phyloP scores from a whole-genome alignment of 2,329 filamentous ascomycete genomes.

The Calonectria ilicicola region DNA sequence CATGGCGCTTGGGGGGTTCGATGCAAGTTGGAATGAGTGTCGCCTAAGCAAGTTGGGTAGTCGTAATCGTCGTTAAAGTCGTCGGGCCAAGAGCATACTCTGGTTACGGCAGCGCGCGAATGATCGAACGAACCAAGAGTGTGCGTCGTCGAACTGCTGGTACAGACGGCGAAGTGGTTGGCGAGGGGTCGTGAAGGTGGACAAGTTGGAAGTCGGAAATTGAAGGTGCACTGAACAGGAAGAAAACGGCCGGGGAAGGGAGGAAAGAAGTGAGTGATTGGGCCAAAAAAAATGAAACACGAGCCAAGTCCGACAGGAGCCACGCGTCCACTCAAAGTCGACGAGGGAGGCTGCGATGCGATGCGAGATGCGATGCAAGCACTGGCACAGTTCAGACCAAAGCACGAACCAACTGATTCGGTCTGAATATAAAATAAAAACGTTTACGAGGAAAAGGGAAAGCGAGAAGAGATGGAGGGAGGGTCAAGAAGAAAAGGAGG shows the following conservation, averaged over 20 bases:
- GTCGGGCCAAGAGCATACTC: slow-evolving; percentile 23
- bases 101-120: neutral
- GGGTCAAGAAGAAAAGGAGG: slow-evolving; percentile 7
- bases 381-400: neutral
- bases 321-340: neutral
- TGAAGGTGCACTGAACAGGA: neutral
- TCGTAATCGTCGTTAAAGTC: slow-evolving; percentile 16
- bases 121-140: neutral
- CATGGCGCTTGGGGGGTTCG: slow-evolving; percentile 39
- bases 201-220: neutral
- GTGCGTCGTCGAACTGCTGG: neutral
- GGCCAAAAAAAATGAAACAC: slow-evolving; percentile 8
- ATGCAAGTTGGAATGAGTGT: neutral
- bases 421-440: slow-evolving; percentile 21
- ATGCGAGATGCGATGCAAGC: neutral
- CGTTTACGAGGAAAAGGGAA: slow-evolving; percentile 10
- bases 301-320: neutral
- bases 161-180: neutral
- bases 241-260: slow-evolving; percentile 1
- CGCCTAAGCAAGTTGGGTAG: neutral
- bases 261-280: slow-evolving; percentile 1
- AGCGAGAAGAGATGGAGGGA: neutral
- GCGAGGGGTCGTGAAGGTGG: neutral
- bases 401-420: slow-evolving; percentile 15
- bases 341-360: neutral